These are phyloP conservation scores for Tubosaeta sp. DNA, from an alignment of 768 basidiomycete species.

Conservation along the genomic window DNA sequence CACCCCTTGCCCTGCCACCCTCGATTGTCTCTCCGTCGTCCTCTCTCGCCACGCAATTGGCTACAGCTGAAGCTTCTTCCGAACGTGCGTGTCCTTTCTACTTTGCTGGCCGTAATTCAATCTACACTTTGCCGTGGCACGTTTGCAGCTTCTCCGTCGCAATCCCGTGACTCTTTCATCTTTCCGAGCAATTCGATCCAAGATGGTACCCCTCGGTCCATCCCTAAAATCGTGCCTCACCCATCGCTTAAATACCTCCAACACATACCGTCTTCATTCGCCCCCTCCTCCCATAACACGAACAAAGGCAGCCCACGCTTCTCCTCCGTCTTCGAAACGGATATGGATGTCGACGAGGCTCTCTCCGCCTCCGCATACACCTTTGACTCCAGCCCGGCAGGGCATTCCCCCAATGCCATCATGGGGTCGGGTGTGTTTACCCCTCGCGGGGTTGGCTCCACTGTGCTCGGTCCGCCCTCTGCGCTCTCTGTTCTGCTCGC, in stretches of 20 bases:
- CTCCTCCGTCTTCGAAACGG: constrained; percentile 21
- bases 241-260: constrained; percentile 15
- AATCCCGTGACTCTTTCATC: constrained; percentile 36
- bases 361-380: constrained; percentile 30
- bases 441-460: constrained; percentile 21
- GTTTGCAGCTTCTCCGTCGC: constrained; percentile 22
- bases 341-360: constrained; percentile 23
- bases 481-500: constrained; percentile 36
- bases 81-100: constrained; percentile 22
- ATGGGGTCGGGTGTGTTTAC: constrained; percentile 14
- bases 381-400: constrained; percentile 17
- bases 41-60: constrained; percentile 16
- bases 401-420: constrained; percentile 1
- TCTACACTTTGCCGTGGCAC: constrained; percentile 12
- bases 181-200: constrained; percentile 30
- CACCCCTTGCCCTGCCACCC: constrained; percentile 1
- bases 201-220: constrained; percentile 25
- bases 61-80: constrained; percentile 16
- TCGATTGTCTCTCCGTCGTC: background rate
- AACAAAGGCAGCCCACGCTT: constrained; percentile 22
- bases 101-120: constrained; percentile 9
- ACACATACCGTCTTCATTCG: constrained; percentile 23
- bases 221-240: constrained; percentile 7
- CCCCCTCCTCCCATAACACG: constrained; percentile 17
- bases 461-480: constrained; percentile 26